Conservation (phyloP, 1,139 yeast genomes). For the Blastobotrys illinoisensis region DNA sequence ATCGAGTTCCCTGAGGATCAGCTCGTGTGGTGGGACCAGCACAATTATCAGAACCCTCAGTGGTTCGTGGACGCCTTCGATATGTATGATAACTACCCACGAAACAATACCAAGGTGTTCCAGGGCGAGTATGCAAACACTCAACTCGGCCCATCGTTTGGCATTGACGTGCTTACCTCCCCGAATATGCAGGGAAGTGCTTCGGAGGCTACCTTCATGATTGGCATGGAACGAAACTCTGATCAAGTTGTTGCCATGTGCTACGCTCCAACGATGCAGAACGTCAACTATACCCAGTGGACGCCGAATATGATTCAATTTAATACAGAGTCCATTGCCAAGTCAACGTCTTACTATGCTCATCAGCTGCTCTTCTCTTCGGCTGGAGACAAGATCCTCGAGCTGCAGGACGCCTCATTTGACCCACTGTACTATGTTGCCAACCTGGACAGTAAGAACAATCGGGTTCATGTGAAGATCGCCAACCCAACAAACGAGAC, state of each 20-base stretch:
- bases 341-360: slow-evolving; percentile 4
- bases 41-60: slow-evolving; percentile 4
- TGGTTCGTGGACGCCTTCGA: slow-evolving; percentile 3
- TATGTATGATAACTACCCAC: slow-evolving; percentile 5
- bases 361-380: slow-evolving; percentile 7
- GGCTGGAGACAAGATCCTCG: slow-evolving; percentile 10
- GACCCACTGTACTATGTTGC: slow-evolving; percentile 12
- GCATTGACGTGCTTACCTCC: neutral
- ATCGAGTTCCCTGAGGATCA: slow-evolving; percentile 4
- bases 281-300: slow-evolving; percentile 1
- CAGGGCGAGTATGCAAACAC: slow-evolving; percentile 4
- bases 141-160: slow-evolving; percentile 1
- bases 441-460: slow-evolving; percentile 5
- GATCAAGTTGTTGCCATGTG: slow-evolving; percentile 4
- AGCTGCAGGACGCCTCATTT: slow-evolving; percentile 7
- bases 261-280: slow-evolving; percentile 4
- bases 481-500: slow-evolving; percentile 7
- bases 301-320: slow-evolving; percentile 5
- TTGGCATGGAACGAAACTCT: slow-evolving; percentile 5
- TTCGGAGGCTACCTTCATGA: slow-evolving; percentile 3
- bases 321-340: slow-evolving; percentile 1
- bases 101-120: slow-evolving; percentile 5
- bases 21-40: slow-evolving; percentile 7
- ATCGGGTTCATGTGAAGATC: slow-evolving; percentile 8
- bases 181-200: slow-evolving; percentile 4